A percentile compares a stretch with the other conserved stretches of the same genome.
Evolutionary conservation across 1,284 basidiomycete species (phyloP).

Genomic region (Irpex rosettiformis): DNA sequence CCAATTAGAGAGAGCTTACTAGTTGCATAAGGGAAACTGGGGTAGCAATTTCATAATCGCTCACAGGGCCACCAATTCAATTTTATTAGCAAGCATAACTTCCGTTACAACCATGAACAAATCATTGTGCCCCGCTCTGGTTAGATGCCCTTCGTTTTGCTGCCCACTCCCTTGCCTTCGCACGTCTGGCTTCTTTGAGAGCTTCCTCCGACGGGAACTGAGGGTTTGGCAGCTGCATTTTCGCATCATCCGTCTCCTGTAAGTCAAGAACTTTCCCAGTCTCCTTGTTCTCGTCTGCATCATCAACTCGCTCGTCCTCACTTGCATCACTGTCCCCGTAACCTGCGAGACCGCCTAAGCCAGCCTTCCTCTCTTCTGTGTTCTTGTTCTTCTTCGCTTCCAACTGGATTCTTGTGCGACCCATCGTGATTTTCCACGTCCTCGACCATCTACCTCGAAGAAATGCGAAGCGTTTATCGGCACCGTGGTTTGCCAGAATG

Average conservation of each 20-base stretch:
- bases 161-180: constrained; percentile 54
- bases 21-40: too few species aligned
- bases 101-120: too few species aligned
- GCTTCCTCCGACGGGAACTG: constrained; percentile 21
- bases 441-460: constrained; percentile 69
- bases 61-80: too few species aligned
- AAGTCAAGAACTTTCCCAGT: too few species aligned
- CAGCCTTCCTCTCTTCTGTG: constrained; percentile 21
- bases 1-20: too few species aligned
- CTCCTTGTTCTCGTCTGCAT: neutral
- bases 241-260: too few species aligned
- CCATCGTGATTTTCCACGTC: constrained; percentile 55
- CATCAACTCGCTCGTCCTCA: constrained; percentile 12
- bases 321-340: constrained; percentile 56
- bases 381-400: constrained; percentile 26
- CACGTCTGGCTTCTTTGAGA: constrained; percentile 46
- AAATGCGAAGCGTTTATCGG: constrained; percentile 72
- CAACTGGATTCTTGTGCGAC: constrained; percentile 34
- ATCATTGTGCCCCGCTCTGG: neutral
- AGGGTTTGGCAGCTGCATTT: neutral
- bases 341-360: constrained; percentile 48
- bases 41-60: too few species aligned
- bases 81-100: too few species aligned
- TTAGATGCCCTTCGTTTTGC: constrained; percentile 36
- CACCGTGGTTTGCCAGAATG: constrained; percentile 82